Evolutionary conservation across 2,329 filamentous ascomycete genomes (phyloP), one percentile per base, ranked within the genome.

Genomic region (Penicillium sp.): DNA sequence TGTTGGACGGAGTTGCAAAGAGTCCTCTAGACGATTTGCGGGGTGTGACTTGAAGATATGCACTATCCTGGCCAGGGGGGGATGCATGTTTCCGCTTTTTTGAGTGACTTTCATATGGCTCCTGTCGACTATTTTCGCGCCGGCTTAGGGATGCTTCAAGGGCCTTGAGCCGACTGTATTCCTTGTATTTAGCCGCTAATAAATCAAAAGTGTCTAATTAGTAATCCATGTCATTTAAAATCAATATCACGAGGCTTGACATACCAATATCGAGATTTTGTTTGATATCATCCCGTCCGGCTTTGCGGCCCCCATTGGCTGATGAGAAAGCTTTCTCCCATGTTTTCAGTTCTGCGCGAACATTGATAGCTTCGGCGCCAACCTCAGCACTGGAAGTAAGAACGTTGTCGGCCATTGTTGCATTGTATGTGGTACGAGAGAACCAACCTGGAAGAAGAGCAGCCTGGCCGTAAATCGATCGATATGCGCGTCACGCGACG

Each of bases 211-310:
- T 10, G 2, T 3, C 6, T 2, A 12, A 25, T 56, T 33, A 57
- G 50, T 48, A 5, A 35, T 33, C 21, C 5, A 19, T 17, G 10
- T 7, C 12, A 12, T 42, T 8, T 8, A 3, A 40, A 10, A 10
- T 12, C 2, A 8, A 6, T 35, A 25, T 15, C 12, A 7, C 17
- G 1, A 35, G 37, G 15, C n/a, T 54, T 10, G n/a, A 59, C 62
- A 17, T 69, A 80, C 78, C 77, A 33, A 81, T 80, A 10, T 69
- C 70, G 8, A 70, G 69, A 51, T 78, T 71, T 43, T 76, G 71
- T 62, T 81, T 82, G 54, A 82, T 81, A 68, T 82, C 80, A 27
- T 75, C 70, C 23, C 77, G 73, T 17, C 72, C 72, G 3, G 80
- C 75, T 65, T 81, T 81, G 37, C 70, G 72, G 9, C 78, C 78